Evolutionary conservation across 75 land plant genomes (phyloP), one percentile per base, ranked within the genome.

Genomic region (Chamaecyparis obtusa): DNA sequence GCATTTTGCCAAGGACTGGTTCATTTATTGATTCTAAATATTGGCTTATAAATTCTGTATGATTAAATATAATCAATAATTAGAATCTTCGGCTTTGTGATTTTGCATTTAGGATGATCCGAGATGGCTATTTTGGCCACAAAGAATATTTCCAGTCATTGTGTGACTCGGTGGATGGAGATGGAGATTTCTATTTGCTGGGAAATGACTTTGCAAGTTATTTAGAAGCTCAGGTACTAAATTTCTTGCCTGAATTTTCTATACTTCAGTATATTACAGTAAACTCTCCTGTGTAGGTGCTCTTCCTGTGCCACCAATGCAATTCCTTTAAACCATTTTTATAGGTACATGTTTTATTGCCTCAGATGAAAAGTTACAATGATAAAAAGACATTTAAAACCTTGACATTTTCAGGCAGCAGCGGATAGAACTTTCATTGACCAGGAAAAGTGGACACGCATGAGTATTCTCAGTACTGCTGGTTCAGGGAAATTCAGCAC

Each of bases 401-500:
- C 2, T 87, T 9, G 17, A 77, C 27, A 30, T 51, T 74, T 67
- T 44, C 94, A 95, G 97, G 97, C 96, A 57, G 90, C 86, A 19
- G 96, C 92, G 27, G 97, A 95, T 83, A 89, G 89, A 71, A 91
- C 94, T 56, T 95, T 90, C 92, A 93, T 94, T 33, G 92, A 95
- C 87, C 85, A 92, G 78, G 89, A 90, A 84, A 91, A 89, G 55
- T 96, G 97, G 97, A 89, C 94, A 27, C 79, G 79, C 83, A 96
- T 94, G 97, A 94, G 96, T 90, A 96, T 96, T 56, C 89, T 94
- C 43, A 91, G 94, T 87, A 93, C 95, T 32, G 95, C 95, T 32
- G 94, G 94, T 11, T 93, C 95, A 16, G 94, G 96, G 3, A 91
- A 92, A 80, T 96, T 96, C 87, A 96, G 97, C 89, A 94, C 92